These are phyloP conservation scores for Lactarius sp. DNA, from an alignment of 768 basidiomycete genomes.

Conservation along the genomic window DNA sequence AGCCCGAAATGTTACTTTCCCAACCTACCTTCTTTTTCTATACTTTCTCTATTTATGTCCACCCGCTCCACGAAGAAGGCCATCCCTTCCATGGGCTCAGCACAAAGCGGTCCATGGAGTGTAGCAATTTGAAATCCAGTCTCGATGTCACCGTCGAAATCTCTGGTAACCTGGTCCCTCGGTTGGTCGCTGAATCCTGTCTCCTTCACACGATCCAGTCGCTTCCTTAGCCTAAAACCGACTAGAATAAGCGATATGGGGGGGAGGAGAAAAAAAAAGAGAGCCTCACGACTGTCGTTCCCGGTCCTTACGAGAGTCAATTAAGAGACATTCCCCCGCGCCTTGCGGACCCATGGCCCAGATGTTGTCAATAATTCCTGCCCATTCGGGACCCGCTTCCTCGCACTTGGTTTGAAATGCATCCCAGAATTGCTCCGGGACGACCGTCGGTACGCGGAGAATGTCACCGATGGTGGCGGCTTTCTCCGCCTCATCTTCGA, in stretches of 20 bases:
- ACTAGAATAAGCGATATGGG: constrained; percentile 11
- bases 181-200: constrained; percentile 30
- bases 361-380: constrained; percentile 57
- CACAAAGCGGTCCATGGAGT: constrained; percentile 91
- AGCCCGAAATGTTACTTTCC: constrained; percentile 8
- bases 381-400: constrained; percentile 76
- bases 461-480: constrained; percentile 54
- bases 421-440: constrained; percentile 77
- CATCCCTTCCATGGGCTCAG: constrained; percentile 91
- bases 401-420: constrained; percentile 57
- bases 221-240: constrained; percentile 45
- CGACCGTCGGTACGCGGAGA: constrained; percentile 56
- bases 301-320: constrained; percentile 59
- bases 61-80: constrained; percentile 85
- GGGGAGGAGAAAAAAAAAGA: constrained; percentile 8
- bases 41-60: constrained; percentile 50
- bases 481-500: constrained; percentile 38
- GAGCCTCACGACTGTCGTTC: constrained; percentile 51
- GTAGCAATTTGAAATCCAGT: constrained; percentile 94
- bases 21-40: constrained; percentile 61
- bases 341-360: constrained; percentile 93
- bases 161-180: constrained; percentile 30
- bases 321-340: constrained; percentile 79
- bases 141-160: constrained; percentile 83
- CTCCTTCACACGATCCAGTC: constrained; percentile 38